Conservation (phyloP, 345 rosid genomes). For the Brassica nigra region DNA sequence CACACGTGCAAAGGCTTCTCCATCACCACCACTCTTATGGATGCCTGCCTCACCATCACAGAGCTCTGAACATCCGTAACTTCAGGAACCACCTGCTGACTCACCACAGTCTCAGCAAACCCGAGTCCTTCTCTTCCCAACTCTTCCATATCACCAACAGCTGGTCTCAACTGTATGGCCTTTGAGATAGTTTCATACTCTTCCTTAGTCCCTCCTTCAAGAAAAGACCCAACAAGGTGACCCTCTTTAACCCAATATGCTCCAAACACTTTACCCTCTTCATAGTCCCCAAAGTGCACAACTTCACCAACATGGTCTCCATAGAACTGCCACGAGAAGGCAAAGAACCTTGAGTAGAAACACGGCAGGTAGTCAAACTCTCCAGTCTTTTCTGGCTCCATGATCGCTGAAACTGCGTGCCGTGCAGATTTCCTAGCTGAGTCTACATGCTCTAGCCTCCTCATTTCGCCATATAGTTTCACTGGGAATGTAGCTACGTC, state of each 20-base stretch:
- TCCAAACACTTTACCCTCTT: slow-evolving; percentile 62
- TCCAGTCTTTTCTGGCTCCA: slow-evolving; percentile 69
- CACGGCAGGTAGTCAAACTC: slow-evolving; percentile 90
- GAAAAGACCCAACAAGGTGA: slow-evolving; percentile 81
- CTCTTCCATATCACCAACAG: slow-evolving; percentile 53
- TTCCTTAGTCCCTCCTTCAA: slow-evolving; percentile 92
- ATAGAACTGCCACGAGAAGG: slow-evolving; percentile 89
- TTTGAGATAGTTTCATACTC: slow-evolving; percentile 82
- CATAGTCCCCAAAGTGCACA: slow-evolving; percentile 84
- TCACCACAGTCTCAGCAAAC: slow-evolving; percentile 58
- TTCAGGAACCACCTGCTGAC: slow-evolving; percentile 43
- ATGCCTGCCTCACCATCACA: slow-evolving; percentile 25
- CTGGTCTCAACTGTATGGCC: slow-evolving; percentile 65
- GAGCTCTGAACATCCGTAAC: slow-evolving; percentile 21
- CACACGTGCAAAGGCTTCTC: slow-evolving; percentile 59
- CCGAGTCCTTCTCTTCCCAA: slow-evolving; percentile 65
- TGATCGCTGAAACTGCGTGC: slow-evolving; percentile 72
- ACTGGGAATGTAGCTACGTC: slow-evolving; percentile 94
- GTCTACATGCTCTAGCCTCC: slow-evolving; percentile 97
- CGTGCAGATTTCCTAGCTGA: slow-evolving; percentile 82
- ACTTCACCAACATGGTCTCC: slow-evolving; percentile 84
- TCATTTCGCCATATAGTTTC: slow-evolving; percentile 68
- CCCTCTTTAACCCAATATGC: slow-evolving; percentile 90
- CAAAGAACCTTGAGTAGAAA: slow-evolving; percentile 88
- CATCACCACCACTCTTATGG: slow-evolving; percentile 42